Evolutionary conservation across 805 yeast genomes (phyloP).

Genomic region (Priceomyces medius): DNA sequence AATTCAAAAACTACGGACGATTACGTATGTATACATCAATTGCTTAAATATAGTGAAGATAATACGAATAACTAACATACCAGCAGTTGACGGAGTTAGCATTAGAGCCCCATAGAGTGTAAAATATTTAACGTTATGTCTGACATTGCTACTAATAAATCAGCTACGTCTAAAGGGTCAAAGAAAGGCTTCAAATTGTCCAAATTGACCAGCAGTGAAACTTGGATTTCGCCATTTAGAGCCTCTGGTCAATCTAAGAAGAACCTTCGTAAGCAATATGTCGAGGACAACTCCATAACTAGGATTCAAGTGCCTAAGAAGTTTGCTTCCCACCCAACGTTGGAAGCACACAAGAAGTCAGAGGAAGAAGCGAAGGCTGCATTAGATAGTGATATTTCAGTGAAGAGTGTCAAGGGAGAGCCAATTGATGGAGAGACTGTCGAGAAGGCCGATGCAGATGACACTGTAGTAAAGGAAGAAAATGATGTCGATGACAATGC

Average conservation of each 20-base stretch:
- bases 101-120: background rate
- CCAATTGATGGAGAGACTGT: conserved; percentile 5
- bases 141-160: conserved; percentile 2
- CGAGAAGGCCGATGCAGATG: conserved; percentile 6
- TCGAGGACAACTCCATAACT: conserved; percentile 31
- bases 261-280: conserved; percentile 35
- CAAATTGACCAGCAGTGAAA: conserved; percentile 27
- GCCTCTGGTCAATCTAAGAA: conserved; percentile 18
- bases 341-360: conserved; percentile 28
- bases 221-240: conserved; percentile 47
- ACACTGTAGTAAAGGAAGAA: conserved; percentile 13
- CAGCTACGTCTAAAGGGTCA: conserved; percentile 2
- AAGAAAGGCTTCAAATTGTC: conserved; percentile 18
- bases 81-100: background rate
- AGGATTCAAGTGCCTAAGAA: conserved; percentile 39
- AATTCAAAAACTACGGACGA: background rate
- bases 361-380: conserved; percentile 15
- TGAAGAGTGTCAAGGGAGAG: conserved; percentile 6
- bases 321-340: conserved; percentile 40
- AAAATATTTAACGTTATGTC: conserved; percentile 1
- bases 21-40: conserved; percentile 1
- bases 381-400: conserved; percentile 20
- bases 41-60: background rate
- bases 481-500: conserved; percentile 12
- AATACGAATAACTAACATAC: background rate